Base-by-base conservation (phyloP, 73 alveolate genomes). In the Paraurostyla sp. region DNA sequence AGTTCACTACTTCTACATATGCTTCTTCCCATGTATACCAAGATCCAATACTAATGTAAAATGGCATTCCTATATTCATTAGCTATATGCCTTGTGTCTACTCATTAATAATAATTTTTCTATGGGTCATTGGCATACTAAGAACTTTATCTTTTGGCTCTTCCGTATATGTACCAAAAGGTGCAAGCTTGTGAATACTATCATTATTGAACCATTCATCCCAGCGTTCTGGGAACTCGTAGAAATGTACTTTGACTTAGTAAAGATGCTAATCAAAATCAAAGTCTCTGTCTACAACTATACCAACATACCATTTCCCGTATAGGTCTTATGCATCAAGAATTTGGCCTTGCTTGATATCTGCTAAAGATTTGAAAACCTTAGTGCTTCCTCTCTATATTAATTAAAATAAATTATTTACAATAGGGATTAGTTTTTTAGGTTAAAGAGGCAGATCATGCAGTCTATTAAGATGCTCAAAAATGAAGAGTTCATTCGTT, bases 291-390 rank as follows among this genome's bases (percentile, higher is more conserved):
- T 84, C 94, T 4, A 89, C 71, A 6, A 89, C 88, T 11, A 89
- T 89, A 11, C 94, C 94, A 18, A 71, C 76, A 63, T 62, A 89
- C 94, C 94, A 89, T 36, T 80, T 69, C 0, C 91, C 94, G 29
- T 71, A 80, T 15, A 56, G 43, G 48, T 89, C 94, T 48, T 80
- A 63, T n/a, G 94, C 94, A 40, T 89, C 94, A 1, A 89, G 43
- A 32, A 89, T 81, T 41, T 27, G 18, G 4, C 93, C 88, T 36
- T 58, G 11, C 41, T 60, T 50, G 13, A 88, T 30, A 15, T 88
- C 94, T 0, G 86, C 2, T 23, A 88, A 33, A 0, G 91, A 36
- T 33, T 76, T 88, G 54, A 50, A 88, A 33, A 23, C 18, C 22
- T 42, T 76, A 16, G 6, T 11, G 27, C 48, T 30, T 46, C 86